Evolutionary conservation across 257 asterid species (phyloP).

Genomic region (Leonotis leonurus): DNA sequence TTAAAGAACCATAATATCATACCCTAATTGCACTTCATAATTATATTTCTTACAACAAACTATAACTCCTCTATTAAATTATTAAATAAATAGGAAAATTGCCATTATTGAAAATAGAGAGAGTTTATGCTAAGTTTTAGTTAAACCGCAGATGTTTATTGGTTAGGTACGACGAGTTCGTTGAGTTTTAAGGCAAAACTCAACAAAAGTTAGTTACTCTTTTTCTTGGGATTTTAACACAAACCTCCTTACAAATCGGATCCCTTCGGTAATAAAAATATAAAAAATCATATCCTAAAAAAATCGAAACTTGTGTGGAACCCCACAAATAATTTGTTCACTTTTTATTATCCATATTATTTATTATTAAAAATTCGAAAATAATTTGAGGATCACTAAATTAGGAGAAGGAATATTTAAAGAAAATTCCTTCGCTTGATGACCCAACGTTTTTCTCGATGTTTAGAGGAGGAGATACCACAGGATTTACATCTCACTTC

Average conservation of each 20-base stretch:
- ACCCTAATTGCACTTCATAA: not conserved
- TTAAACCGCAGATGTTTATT: constrained; percentile 38
- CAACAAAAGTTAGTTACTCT: constrained; percentile 24
- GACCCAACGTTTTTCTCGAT: constrained; percentile 87
- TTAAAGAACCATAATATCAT: not conserved
- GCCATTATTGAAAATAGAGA: not conserved
- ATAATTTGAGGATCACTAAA: constrained; percentile 10
- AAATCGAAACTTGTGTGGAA: constrained; percentile 3
- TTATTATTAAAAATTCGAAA: not conserved
- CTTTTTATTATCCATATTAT: not conserved
- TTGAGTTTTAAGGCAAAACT: constrained; percentile 28
- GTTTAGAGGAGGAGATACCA: constrained; percentile 33
- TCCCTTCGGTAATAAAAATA: constrained; percentile 20
- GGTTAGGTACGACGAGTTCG: constrained; percentile 39
- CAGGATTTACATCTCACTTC: constrained; percentile 36
- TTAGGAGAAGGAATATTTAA: constrained; percentile 15
- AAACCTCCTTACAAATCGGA: constrained; percentile 27
- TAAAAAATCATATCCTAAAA: constrained; percentile 6
- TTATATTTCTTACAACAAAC: not conserved
- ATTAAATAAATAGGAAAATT: not conserved
- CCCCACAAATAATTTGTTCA: constrained; percentile 15
- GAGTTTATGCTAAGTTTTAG: constrained; percentile 46
- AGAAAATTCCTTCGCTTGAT: constrained; percentile 47
- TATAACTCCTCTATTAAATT: not conserved
- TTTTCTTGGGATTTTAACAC: constrained; percentile 26